Conservation (phyloP, 1,284 basidiomycete species). For the Wallemia hederae region DNA sequence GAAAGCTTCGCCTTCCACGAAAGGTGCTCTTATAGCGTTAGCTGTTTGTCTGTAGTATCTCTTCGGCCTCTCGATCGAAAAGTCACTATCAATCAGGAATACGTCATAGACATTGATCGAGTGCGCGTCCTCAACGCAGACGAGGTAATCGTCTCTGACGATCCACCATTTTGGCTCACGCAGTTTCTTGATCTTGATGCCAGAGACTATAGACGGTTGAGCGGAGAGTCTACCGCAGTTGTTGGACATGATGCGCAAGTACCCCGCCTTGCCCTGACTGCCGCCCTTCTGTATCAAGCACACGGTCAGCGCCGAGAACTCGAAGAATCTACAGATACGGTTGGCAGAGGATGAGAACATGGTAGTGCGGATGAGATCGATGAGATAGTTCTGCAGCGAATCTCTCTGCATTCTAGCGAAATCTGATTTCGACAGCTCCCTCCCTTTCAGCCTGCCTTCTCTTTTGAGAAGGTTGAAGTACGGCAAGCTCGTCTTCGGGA, state of each 20-base stretch:
- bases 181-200: constrained; percentile 21
- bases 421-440: constrained; percentile 29
- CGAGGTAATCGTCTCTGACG: constrained; percentile 72
- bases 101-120: constrained; percentile 70
- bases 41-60: constrained; percentile 15
- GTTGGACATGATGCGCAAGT: constrained; percentile 25
- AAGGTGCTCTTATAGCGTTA: constrained; percentile 9
- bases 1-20: constrained; percentile 6
- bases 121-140: constrained; percentile 60
- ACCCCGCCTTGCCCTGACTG: constrained; percentile 64
- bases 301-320: constrained; percentile 69
- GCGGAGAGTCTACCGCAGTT: constrained; percentile 20
- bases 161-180: constrained; percentile 70
- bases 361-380: constrained; percentile 62
- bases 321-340: constrained; percentile 73
- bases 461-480: constrained; percentile 56
- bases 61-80: constrained; percentile 36
- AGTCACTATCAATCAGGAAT: constrained; percentile 71
- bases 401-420: constrained; percentile 54
- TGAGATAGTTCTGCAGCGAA: constrained; percentile 59
- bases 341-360: constrained; percentile 93
- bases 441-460: constrained; percentile 24
- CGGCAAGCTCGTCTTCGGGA: constrained; percentile 57
- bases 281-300: constrained; percentile 57
- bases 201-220: constrained; percentile 17